phyloP scores from a whole-genome alignment of 1,284 basidiomycete species.

The Schizophyllum commune region DNA sequence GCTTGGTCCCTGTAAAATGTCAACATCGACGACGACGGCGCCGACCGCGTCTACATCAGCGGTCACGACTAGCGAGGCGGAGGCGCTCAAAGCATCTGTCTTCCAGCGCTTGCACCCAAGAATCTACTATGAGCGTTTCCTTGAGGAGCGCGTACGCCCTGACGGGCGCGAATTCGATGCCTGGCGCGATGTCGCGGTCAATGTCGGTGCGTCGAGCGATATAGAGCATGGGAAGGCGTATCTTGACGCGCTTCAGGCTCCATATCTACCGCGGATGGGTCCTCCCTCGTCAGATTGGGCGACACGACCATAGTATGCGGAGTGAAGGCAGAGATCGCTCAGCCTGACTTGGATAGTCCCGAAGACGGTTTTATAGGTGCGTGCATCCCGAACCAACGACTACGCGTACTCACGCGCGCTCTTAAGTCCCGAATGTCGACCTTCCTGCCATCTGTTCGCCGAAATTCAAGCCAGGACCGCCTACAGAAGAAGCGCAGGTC shows the following conservation, averaged over 20 bases:
- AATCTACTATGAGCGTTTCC: constrained; percentile 73
- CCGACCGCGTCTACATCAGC: background rate
- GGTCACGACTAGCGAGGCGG: constrained; percentile 14
- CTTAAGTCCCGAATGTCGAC: constrained; percentile 65
- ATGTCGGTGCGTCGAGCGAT: constrained; percentile 51
- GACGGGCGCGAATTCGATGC: constrained; percentile 61
- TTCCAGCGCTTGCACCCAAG: constrained; percentile 81
- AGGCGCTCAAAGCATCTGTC: constrained; percentile 51
- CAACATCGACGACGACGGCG: background rate
- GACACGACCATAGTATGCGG: constrained; percentile 90
- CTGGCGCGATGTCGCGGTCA: constrained; percentile 66
- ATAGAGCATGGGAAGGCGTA: background rate
- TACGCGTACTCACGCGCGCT: background rate
- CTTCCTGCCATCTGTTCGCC: constrained; percentile 89
- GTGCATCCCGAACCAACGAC: constrained; percentile 10
- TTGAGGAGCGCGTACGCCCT: constrained; percentile 63
- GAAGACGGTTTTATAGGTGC: constrained; percentile 77
- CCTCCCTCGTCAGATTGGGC: constrained; percentile 83
- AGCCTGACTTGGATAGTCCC: constrained; percentile 74
- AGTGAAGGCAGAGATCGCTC: constrained; percentile 89
- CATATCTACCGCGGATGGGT: constrained; percentile 86
- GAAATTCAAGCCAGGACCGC: constrained; percentile 91
- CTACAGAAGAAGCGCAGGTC: constrained; percentile 85
- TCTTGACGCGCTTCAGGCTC: constrained; percentile 43
- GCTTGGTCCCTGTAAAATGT: background rate